Base-by-base conservation (phyloP, 1,284 basidiomycete genomes). In the Sporisorium sorghi region DNA sequence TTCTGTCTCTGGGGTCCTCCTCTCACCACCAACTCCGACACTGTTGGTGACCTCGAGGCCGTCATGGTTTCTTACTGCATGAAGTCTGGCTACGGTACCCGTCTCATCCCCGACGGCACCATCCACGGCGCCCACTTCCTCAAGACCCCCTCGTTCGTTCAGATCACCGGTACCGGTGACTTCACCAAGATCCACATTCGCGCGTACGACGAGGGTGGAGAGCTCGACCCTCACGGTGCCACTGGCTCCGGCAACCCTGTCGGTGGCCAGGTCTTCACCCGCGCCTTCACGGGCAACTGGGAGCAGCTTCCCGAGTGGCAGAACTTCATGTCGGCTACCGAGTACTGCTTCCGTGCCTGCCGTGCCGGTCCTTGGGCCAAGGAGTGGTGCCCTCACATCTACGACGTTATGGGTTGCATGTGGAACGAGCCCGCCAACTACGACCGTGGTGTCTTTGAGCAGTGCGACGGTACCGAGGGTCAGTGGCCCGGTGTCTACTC, bases 31-130 rank as follows among this genome's bases (percentile, higher is more conserved):
- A 51, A 24, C 12, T 58, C 50, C 46, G 63, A 71, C 62, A 62
- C 61, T 19, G 69, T 83, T 58, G 79, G 78, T 30, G 67, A 71
- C 54, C 56, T 73, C 53, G 70, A 91, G 88, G 88, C 88, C 48
- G 87, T 89, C 67, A 88, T 90, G 80, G 90, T 92, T 53, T 85
- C 91, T 37, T 92, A 90, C 89, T 92, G 91, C 82, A 86, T 87
- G 43, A 88, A 90, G 86, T 86, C 66, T 8, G 77, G 78, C 28
- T 71, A 74, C 62, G 72, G 58, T 58, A 90, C 90, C 15, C 90
- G 90, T 57, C 85, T 92, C 68, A 92, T 94, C 74, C 93, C 92
- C 24, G 87, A 90, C 66, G 92, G 91, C 33, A 86, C 91, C 26
- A 89, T 94, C 82, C 87, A 86, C 21, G 89, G 90, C 59, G 92